Evolutionary conservation across 768 basidiomycete species (phyloP).

Genomic region (Phlebiopsis gigantea): DNA sequence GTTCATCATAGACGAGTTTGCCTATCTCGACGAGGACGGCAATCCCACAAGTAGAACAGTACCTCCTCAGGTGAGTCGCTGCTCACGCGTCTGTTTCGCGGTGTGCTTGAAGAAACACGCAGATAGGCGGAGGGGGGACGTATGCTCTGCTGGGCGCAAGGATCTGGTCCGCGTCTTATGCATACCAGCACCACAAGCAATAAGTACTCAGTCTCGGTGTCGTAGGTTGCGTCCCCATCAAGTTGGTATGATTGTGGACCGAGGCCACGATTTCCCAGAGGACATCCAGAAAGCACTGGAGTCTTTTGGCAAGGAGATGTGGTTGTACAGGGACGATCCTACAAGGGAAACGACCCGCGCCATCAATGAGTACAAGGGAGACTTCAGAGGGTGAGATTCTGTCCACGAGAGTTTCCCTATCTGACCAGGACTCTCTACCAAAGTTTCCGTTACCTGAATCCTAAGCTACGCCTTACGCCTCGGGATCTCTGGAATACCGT

Average conservation of each 20-base stretch:
- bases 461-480: conserved; percentile 66
- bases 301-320: conserved; percentile 68
- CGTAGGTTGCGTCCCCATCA: conserved; percentile 57
- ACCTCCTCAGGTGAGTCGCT: conserved; percentile 43
- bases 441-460: conserved; percentile 78
- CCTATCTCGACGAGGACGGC: conserved; percentile 53
- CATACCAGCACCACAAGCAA: not conserved
- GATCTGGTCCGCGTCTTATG: conserved; percentile 51
- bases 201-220: not conserved
- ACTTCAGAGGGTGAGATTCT: conserved; percentile 54
- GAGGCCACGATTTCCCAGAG: conserved; percentile 69
- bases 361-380: conserved; percentile 70
- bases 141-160: conserved; percentile 78
- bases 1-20: conserved; percentile 87
- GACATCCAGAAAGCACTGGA: conserved; percentile 50
- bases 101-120: not conserved
- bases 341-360: conserved; percentile 61
- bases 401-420: not conserved
- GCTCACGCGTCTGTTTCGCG: not conserved
- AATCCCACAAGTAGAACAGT: conserved; percentile 40
- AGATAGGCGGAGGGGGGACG: conserved; percentile 90
- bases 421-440: not conserved
- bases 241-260: conserved; percentile 83
- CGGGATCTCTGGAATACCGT: conserved; percentile 54
- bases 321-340: conserved; percentile 64